Evolutionary conservation across 2,329 filamentous ascomycete genomes (phyloP).

Genomic region (Paramyrothecium sp.): DNA sequence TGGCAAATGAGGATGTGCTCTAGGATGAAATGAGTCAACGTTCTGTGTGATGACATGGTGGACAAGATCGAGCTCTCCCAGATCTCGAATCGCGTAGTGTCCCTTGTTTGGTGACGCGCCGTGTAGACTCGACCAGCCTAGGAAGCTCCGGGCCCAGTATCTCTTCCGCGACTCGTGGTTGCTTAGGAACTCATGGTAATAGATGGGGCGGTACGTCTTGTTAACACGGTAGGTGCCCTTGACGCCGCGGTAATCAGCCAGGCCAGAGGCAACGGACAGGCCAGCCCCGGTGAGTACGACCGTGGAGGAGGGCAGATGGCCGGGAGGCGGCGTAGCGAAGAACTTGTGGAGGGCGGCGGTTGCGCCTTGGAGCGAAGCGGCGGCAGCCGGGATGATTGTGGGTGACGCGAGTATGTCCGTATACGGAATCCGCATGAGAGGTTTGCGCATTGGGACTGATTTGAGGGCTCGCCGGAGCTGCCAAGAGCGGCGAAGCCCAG

Average conservation of each 20-base stretch:
- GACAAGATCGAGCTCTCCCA: slow-evolving; percentile 72
- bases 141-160: slow-evolving; percentile 93
- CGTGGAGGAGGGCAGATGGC: slow-evolving; percentile 44
- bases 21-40: slow-evolving; percentile 88
- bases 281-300: slow-evolving; percentile 75
- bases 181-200: slow-evolving; percentile 82
- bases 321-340: slow-evolving; percentile 60
- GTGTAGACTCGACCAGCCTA: slow-evolving; percentile 84
- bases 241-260: slow-evolving; percentile 87
- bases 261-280: slow-evolving; percentile 87
- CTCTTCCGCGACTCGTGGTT: slow-evolving; percentile 84
- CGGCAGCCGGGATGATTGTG: slow-evolving; percentile 69
- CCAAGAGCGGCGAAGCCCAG: neutral
- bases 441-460: slow-evolving; percentile 55
- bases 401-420: slow-evolving; percentile 78
- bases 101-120: slow-evolving; percentile 76
- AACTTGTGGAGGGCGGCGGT: slow-evolving; percentile 76
- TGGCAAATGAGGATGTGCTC: slow-evolving; percentile 69
- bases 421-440: slow-evolving; percentile 86
- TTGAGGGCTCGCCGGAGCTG: neutral
- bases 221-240: slow-evolving; percentile 94
- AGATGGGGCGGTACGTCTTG: slow-evolving; percentile 86
- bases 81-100: slow-evolving; percentile 72
- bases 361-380: slow-evolving; percentile 68
- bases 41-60: slow-evolving; percentile 88